Conservation (phyloP, 2,329 filamentous ascomycete genomes). For the Penicillium crustosum region DNA sequence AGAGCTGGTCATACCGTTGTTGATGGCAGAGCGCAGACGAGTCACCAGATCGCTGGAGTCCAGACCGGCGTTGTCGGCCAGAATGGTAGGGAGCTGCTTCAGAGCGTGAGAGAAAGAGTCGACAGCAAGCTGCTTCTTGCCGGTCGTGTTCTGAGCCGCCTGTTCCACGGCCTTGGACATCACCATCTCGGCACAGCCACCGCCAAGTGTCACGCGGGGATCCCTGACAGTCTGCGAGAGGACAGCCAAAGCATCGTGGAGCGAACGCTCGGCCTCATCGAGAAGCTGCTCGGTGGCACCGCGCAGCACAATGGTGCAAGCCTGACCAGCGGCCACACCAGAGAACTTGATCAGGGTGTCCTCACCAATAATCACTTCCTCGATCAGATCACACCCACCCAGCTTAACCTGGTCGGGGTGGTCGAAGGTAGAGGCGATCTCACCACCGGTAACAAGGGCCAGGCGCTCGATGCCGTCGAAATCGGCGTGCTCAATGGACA, state of each 20-base stretch:
- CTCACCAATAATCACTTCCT: slow-evolving; percentile 97
- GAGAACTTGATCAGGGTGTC: slow-evolving; percentile 98
- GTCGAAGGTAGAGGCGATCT: slow-evolving; percentile 97
- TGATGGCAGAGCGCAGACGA: slow-evolving; percentile 87
- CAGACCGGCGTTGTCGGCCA: slow-evolving; percentile 95
- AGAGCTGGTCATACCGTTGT: slow-evolving; percentile 89
- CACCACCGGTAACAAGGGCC: slow-evolving; percentile 91
- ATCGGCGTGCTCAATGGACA: slow-evolving; percentile 98
- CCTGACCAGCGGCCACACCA: slow-evolving; percentile 86
- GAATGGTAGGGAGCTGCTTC: slow-evolving; percentile 89
- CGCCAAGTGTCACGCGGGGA: slow-evolving; percentile 88
- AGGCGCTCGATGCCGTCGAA: slow-evolving; percentile 97
- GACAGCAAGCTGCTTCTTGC: slow-evolving; percentile 94
- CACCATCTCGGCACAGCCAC: slow-evolving; percentile 96
- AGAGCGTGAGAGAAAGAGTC: slow-evolving; percentile 85
- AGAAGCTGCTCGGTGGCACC: slow-evolving; percentile 96
- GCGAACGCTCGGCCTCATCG: slow-evolving; percentile 91
- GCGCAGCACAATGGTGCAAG: slow-evolving; percentile 94
- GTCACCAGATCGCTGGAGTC: slow-evolving; percentile 94
- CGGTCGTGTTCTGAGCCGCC: slow-evolving; percentile 87
- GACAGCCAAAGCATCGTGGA: slow-evolving; percentile 94
- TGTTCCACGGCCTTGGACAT: slow-evolving; percentile 98
- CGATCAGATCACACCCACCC: slow-evolving; percentile 90
- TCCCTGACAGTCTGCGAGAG: slow-evolving; percentile 95
- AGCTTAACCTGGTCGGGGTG: slow-evolving; percentile 97